A percentile compares a stretch with the other conserved stretches of the same genome.
These are phyloP conservation scores for Inga oerstediana DNA, from an alignment of 306 rosid genomes.

Conservation along the genomic window DNA sequence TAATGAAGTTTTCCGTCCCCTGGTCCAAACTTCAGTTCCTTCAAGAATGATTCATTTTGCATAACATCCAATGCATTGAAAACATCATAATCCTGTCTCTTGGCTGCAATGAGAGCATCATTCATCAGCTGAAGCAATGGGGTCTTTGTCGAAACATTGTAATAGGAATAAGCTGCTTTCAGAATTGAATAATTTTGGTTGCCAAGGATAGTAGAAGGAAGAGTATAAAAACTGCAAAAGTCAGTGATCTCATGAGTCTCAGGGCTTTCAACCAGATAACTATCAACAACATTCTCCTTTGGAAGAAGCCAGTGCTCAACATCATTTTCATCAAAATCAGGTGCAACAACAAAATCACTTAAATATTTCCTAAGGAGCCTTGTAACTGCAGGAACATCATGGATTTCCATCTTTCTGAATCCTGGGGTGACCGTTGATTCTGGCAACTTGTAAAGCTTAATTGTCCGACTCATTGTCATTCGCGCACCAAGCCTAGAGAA, in stretches of 20 bases:
- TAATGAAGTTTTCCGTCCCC: slow-evolving; percentile 75
- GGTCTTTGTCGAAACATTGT: slow-evolving; percentile 56
- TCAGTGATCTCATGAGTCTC: slow-evolving; percentile 85
- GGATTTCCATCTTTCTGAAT: slow-evolving; percentile 86
- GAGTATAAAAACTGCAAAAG: slow-evolving; percentile 96
- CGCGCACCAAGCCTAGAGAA: slow-evolving; percentile 96
- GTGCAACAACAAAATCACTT: slow-evolving; percentile 75
- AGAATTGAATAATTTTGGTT: slow-evolving; percentile 51
- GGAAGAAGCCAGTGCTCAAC: slow-evolving; percentile 99
- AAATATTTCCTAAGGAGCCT: slow-evolving; percentile 77
- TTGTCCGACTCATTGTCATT: slow-evolving; percentile 97
- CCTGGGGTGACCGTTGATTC: slow-evolving; percentile 81
- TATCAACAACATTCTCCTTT: slow-evolving; percentile 74
- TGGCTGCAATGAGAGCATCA: slow-evolving; percentile 67
- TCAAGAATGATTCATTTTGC: slow-evolving; percentile 64
- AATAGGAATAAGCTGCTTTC: slow-evolving; percentile 71
- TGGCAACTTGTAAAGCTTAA: slow-evolving; percentile 90
- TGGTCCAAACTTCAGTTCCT: slow-evolving; percentile 69
- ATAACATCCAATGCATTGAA: slow-evolving; percentile 77
- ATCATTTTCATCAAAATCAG: slow-evolving; percentile 85
- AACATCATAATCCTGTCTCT: slow-evolving; percentile 56
- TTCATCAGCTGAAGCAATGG: slow-evolving; percentile 70
- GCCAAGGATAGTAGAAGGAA: slow-evolving; percentile 71
- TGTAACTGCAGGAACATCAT: slow-evolving; percentile 89
- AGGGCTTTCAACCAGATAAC: slow-evolving; percentile 91